phyloP scores from a whole-genome alignment of 371 early-diverging fungal genomes.

The Coemansia sp. region DNA sequence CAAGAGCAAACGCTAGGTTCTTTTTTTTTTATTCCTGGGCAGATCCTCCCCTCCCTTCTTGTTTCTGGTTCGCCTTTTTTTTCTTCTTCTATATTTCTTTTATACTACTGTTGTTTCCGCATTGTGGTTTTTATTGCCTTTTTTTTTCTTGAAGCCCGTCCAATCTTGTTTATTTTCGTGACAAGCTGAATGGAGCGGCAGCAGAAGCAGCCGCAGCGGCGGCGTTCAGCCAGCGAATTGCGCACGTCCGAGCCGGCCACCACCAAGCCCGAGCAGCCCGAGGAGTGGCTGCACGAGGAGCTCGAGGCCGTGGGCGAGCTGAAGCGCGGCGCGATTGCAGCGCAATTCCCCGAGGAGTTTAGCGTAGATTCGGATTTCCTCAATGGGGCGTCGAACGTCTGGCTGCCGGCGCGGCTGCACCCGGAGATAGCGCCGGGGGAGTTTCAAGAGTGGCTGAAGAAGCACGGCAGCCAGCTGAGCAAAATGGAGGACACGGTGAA shows the following conservation, averaged over 20 bases:
- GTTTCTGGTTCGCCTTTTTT: too few relatives aligned
- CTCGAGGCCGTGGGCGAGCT: conserved; percentile 53
- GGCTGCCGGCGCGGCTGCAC: conserved; percentile 55
- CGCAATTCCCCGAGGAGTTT: conserved; percentile 50
- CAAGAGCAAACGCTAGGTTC: too few relatives aligned
- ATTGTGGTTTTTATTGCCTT: too few relatives aligned
- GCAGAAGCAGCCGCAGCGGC: conserved; percentile 7
- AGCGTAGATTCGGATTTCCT: conserved; percentile 48
- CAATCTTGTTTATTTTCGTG: too few relatives aligned
- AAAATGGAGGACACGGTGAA: conserved; percentile 39
- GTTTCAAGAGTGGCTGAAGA: conserved; percentile 53
- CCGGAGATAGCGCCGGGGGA: conserved; percentile 55
- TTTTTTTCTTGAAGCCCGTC: too few relatives aligned
- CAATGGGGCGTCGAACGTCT: conserved; percentile 43
- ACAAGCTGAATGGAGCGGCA: background rate
- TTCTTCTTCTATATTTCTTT: too few relatives aligned
- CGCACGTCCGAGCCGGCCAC: background rate
- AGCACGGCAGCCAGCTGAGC: conserved; percentile 51
- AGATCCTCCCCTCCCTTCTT: too few relatives aligned
- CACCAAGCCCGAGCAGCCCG: background rate
- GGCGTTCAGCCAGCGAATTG: conserved; percentile 12
- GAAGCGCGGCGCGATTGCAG: conserved; percentile 51
- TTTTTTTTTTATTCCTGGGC: too few relatives aligned
- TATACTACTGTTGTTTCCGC: too few relatives aligned
- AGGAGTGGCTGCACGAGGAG: conserved; percentile 49